Evolutionary conservation across 768 basidiomycete genomes (phyloP).

Genomic region (Tulasnella sp.): DNA sequence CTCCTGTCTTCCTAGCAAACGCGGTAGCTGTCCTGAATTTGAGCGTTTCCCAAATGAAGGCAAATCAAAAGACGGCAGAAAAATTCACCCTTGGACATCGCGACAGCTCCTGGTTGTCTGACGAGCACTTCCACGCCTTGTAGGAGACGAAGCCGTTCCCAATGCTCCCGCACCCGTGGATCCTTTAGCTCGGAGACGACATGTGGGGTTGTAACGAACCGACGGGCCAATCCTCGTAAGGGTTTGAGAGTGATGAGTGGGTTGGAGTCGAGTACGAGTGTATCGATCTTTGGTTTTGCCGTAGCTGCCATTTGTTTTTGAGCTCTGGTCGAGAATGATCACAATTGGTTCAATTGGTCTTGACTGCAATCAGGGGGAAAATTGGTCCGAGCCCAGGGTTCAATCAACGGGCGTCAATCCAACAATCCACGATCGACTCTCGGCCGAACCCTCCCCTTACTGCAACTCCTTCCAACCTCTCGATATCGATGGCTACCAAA

Average conservation of each 20-base stretch:
- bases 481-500: slow-evolving; percentile 17
- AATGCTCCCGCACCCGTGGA: slow-evolving; percentile 74
- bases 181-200: slow-evolving; percentile 87
- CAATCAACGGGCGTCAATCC: neutral
- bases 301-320: neutral
- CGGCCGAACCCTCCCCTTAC: slow-evolving; percentile 7
- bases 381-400: too few relatives aligned
- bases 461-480: neutral
- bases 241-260: slow-evolving; percentile 84
- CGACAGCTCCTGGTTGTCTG: slow-evolving; percentile 54
- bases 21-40: slow-evolving; percentile 53
- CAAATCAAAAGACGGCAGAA: neutral
- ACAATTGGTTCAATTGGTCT: too few relatives aligned
- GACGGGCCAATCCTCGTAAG: slow-evolving; percentile 76
- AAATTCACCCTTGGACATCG: slow-evolving; percentile 44
- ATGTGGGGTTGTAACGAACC: slow-evolving; percentile 80
- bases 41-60: neutral
- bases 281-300: slow-evolving; percentile 28
- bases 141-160: slow-evolving; percentile 63
- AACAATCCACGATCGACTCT: neutral
- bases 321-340: too few relatives aligned
- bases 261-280: slow-evolving; percentile 86
- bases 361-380: too few relatives aligned
- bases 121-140: slow-evolving; percentile 68
- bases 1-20: slow-evolving; percentile 91